Evolutionary conservation across 352 stramenopile genomes (phyloP).

Genomic region (Blastocystis sp.): DNA sequence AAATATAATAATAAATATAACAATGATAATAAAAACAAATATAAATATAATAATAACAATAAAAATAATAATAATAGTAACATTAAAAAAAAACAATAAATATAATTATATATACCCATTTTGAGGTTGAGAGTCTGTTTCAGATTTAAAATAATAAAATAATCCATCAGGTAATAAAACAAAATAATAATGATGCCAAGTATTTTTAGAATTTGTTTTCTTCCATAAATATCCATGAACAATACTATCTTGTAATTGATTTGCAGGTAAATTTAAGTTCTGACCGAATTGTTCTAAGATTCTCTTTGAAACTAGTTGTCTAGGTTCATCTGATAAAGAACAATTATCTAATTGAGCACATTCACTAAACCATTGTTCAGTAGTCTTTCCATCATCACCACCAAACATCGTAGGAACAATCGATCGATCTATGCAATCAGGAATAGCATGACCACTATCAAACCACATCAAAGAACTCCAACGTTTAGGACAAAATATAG

Average conservation of each 20-base stretch:
- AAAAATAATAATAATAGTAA: too few species aligned
- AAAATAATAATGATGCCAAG: conserved; percentile 36
- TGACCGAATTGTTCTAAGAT: conserved; percentile 32
- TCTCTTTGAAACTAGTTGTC: conserved; percentile 15
- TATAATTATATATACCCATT: conserved; percentile 5
- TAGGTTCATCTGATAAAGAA: conserved; percentile 3
- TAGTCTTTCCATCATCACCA: not conserved
- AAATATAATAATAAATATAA: too few species aligned
- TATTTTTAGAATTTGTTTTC: conserved; percentile 19
- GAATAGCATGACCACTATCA: not conserved
- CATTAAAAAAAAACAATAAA: not conserved
- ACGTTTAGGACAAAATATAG: conserved; percentile 11
- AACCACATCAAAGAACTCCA: conserved; percentile 27
- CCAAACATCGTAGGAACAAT: conserved; percentile 7
- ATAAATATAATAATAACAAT: too few species aligned
- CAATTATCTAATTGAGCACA: not conserved
- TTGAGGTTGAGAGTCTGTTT: conserved; percentile 14
- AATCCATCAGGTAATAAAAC: conserved; percentile 21
- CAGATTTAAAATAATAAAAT: conserved; percentile 25
- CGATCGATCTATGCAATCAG: not conserved
- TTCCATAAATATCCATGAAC: conserved; percentile 25
- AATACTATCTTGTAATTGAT: conserved; percentile 2
- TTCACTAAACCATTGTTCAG: conserved; percentile 13
- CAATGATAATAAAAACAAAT: too few species aligned
- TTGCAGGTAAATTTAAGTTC: conserved; percentile 26